phyloP scores from a whole-genome alignment of 768 basidiomycete genomes.

The Lentinula lateritia region DNA sequence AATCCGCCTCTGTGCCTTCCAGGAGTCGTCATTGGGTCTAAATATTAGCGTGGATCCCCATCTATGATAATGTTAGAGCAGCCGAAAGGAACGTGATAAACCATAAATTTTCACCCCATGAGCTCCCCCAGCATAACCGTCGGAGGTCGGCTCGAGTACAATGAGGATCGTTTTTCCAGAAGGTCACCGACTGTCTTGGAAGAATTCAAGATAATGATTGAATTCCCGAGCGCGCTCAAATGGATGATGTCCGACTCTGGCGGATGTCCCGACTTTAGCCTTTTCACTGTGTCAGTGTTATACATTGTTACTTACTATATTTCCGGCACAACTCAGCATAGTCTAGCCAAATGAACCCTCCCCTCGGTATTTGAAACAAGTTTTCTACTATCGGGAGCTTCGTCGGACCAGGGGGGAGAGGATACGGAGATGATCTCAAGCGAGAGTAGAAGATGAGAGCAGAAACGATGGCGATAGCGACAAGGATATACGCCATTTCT shows the following conservation, averaged over 20 bases:
- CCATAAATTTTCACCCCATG: slow-evolving; percentile 4
- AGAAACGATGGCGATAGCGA: neutral
- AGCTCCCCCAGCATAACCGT: slow-evolving; percentile 10
- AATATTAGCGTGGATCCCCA: slow-evolving; percentile 2
- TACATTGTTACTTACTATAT: slow-evolving; percentile 7
- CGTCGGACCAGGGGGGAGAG: slow-evolving; percentile 11
- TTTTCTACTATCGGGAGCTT: slow-evolving; percentile 14
- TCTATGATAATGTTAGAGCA: neutral
- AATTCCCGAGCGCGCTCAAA: slow-evolving; percentile 17
- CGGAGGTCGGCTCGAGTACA: slow-evolving; percentile 24
- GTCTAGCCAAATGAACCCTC: slow-evolving; percentile 12
- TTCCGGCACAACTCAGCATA: slow-evolving; percentile 14
- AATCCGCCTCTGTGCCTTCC: neutral
- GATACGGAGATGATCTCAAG: slow-evolving; percentile 2
- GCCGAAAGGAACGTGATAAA: neutral
- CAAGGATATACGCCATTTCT: neutral
- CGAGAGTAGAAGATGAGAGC: neutral
- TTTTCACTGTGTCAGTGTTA: neutral
- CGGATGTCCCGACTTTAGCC: neutral
- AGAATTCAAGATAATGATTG: slow-evolving; percentile 28
- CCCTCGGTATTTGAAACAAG: slow-evolving; percentile 12
- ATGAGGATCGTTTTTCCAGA: slow-evolving; percentile 25
- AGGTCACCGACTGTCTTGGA: slow-evolving; percentile 26
- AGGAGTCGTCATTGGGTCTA: neutral
- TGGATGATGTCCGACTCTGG: slow-evolving; percentile 22